Percentiles rank a stretch among this genome's conserved stretches.
Evolutionary conservation across 2,329 filamentous ascomycete species (phyloP).

Genomic region (Fusarium nodosum): DNA sequence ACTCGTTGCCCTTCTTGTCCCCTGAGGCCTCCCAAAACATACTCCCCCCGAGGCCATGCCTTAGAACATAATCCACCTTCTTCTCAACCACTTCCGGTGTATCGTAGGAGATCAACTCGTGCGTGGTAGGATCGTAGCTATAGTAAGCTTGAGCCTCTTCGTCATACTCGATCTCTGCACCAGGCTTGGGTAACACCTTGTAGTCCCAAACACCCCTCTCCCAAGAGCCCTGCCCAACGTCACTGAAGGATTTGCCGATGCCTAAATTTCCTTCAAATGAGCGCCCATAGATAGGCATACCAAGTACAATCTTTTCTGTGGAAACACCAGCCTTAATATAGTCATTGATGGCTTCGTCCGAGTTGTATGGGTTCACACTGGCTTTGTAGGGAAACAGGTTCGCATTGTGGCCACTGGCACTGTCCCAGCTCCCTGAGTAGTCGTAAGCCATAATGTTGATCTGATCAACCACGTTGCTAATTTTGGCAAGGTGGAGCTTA

Average conservation of each 20-base stretch:
- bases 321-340: slow-evolving; percentile 30
- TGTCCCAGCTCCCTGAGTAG: slow-evolving; percentile 42
- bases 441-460: slow-evolving; percentile 42
- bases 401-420: slow-evolving; percentile 47
- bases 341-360: slow-evolving; percentile 22
- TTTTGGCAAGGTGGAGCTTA: slow-evolving; percentile 28
- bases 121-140: slow-evolving; percentile 34
- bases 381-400: slow-evolving; percentile 57
- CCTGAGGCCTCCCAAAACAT: slow-evolving; percentile 43
- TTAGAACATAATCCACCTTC: slow-evolving; percentile 31
- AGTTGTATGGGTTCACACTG: slow-evolving; percentile 18
- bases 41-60: slow-evolving; percentile 30
- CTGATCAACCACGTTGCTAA: slow-evolving; percentile 25
- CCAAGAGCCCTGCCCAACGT: slow-evolving; percentile 37
- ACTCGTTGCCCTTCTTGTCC: slow-evolving; percentile 31
- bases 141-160: slow-evolving; percentile 32
- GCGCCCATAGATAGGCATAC: slow-evolving; percentile 39
- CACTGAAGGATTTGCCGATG: slow-evolving; percentile 28
- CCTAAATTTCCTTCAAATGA: slow-evolving; percentile 35
- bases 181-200: slow-evolving; percentile 35
- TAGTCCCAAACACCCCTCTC: slow-evolving; percentile 39
- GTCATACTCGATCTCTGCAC: slow-evolving; percentile 29
- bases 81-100: slow-evolving; percentile 25
- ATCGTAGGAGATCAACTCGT: slow-evolving; percentile 37
- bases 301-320: slow-evolving; percentile 33